Base-by-base conservation (phyloP, 1,139 yeast species). In the Scheffersomyces titani region DNA sequence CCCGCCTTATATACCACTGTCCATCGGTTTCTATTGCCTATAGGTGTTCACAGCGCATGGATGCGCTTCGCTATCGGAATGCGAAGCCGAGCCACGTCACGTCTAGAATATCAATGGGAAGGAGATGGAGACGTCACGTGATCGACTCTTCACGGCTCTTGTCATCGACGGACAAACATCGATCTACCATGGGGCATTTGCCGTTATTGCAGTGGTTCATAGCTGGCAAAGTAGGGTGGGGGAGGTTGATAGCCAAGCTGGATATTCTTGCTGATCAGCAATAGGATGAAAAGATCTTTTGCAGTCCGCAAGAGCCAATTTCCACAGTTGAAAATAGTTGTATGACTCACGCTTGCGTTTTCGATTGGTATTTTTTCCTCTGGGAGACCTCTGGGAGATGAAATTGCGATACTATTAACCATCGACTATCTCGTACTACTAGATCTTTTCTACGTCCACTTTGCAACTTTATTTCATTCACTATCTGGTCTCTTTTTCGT, bases 11-110 rank as follows among this genome's bases (percentile, higher is more conserved):
- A 24, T 45, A 51, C 50, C 22, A 6, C 24, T 48, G 49, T n/a
- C 18, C 18, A 56, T 60, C 63, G 64, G 59, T 53, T 52, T 56
- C 57, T 57, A 52, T 59, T 58, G 63, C 64, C 64, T 56, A 60
- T 61, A 61, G 63, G 59, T 21, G 36, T 47, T 47, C 51, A 19
- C 18, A 13, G 22, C 19, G 49, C 5, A 18, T 46, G 22, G 48
- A 46, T 46, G 49, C 49, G 49, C 20, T 46, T 46, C 49, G 49
- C 24, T 46, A 46, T 46, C 24, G 55, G 24, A 51, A 49, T 46
- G 51, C 57, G 57, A 48, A 52, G 55, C 44, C 58, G 53, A 51
- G 50, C 53, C 21, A 51, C 19, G 36, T 22, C 44, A 19, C 51
- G 21, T 19, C 46, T 22, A 22, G 19, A 19, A n/a, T 30, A n/a